Conservation (phyloP, 2,329 filamentous ascomycete genomes). For the Stagonosporopsis rhizophila region DNA sequence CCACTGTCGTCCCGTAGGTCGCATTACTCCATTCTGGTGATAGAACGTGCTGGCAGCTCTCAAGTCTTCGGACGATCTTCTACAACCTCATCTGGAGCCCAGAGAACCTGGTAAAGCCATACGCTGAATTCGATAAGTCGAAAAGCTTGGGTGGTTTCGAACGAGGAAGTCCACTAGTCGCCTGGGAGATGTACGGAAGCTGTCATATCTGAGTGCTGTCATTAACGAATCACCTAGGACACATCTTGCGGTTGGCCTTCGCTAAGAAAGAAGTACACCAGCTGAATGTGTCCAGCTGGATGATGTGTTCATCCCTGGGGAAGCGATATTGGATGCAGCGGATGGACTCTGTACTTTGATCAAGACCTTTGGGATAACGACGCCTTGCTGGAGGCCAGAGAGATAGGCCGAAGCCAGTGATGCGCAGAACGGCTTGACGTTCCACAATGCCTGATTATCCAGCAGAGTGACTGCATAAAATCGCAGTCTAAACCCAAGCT, state of each 20-base stretch:
- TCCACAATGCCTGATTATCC: slow-evolving; percentile 26
- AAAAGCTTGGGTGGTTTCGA: slow-evolving; percentile 14
- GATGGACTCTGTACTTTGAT: slow-evolving; percentile 24
- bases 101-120: slow-evolving; percentile 25
- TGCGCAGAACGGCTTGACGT: slow-evolving; percentile 12
- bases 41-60: neutral
- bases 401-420: slow-evolving; percentile 23
- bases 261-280: slow-evolving; percentile 50
- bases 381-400: slow-evolving; percentile 21
- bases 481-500: neutral
- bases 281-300: slow-evolving; percentile 36
- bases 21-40: neutral
- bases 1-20: slow-evolving; percentile 40
- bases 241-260: slow-evolving; percentile 53
- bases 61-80: slow-evolving; percentile 43
- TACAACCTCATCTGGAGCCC: slow-evolving; percentile 47
- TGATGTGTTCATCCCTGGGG: slow-evolving; percentile 13
- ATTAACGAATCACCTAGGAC: slow-evolving; percentile 54
- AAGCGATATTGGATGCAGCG: slow-evolving; percentile 24
- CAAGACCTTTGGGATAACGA: slow-evolving; percentile 18
- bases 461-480: slow-evolving; percentile 19
- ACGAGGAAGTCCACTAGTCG: neutral
- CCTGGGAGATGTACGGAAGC: slow-evolving; percentile 16
- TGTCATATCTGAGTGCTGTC: slow-evolving; percentile 52
- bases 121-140: slow-evolving; percentile 23